Conservation (phyloP, 1,139 yeast genomes). For the Blastobotrys buckinghamii region DNA sequence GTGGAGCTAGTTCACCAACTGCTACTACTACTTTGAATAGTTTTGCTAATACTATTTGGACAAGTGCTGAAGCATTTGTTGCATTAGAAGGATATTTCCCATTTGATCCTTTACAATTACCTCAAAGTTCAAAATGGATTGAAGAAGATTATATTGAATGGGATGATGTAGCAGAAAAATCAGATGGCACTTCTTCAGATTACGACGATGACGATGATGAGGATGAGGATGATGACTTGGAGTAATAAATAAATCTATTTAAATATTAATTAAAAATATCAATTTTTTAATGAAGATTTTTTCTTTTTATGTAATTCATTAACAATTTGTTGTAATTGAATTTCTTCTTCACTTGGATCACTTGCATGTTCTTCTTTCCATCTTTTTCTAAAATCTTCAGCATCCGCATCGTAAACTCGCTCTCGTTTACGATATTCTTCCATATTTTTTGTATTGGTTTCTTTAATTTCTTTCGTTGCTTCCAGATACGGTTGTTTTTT, state of each 20-base stretch:
- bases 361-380: conserved; percentile 36
- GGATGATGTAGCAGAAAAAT: conserved; percentile 64
- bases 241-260: neutral
- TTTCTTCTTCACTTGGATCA: conserved; percentile 32
- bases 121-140: conserved; percentile 50
- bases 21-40: conserved; percentile 8
- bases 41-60: conserved; percentile 21
- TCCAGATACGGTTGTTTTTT: conserved; percentile 36
- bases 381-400: conserved; percentile 35
- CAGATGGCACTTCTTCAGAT: conserved; percentile 39
- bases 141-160: conserved; percentile 69
- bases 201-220: conserved; percentile 21
- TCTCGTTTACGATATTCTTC: conserved; percentile 32
- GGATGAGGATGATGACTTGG: neutral
- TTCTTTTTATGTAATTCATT: conserved; percentile 9
- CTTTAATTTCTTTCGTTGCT: conserved; percentile 33
- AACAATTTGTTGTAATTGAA: conserved; percentile 21
- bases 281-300: neutral
- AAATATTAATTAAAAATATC: neutral
- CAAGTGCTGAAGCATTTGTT: conserved; percentile 67
- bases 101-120: conserved; percentile 83
- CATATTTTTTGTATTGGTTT: conserved; percentile 30
- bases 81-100: conserved; percentile 93
- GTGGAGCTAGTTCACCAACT: conserved; percentile 12
- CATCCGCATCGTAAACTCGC: conserved; percentile 35